Conservation (phyloP, 2,329 filamentous ascomycete species). For the Pestalotiopsis sp. region DNA sequence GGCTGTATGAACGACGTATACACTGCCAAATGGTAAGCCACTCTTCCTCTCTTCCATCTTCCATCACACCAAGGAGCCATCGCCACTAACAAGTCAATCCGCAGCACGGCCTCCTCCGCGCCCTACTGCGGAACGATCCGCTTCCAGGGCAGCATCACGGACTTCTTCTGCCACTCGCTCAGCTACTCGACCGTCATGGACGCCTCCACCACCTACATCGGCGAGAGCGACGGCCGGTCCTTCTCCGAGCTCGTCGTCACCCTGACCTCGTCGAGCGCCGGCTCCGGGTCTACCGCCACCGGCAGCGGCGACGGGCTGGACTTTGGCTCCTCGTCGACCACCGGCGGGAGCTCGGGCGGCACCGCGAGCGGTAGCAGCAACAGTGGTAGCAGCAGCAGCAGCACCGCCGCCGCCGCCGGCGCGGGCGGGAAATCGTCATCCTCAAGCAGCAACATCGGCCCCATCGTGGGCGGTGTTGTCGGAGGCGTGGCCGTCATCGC, state of each 20-base stretch:
- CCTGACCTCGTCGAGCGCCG: slow-evolving; percentile 8
- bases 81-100: slow-evolving; percentile 19
- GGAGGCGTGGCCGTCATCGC: slow-evolving; percentile 46
- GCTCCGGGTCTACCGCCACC: neutral
- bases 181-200: slow-evolving; percentile 35
- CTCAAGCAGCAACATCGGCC: slow-evolving; percentile 32
- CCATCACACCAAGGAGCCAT: neutral
- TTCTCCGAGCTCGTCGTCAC: slow-evolving; percentile 29
- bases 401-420: slow-evolving; percentile 12
- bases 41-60: neutral
- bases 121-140: slow-evolving; percentile 50
- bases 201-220: slow-evolving; percentile 43
- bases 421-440: neutral
- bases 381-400: slow-evolving; percentile 2
- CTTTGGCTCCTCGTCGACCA: neutral
- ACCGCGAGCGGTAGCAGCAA: slow-evolving; percentile 8
- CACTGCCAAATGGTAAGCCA: slow-evolving; percentile 49
- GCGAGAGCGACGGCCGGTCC: slow-evolving; percentile 34
- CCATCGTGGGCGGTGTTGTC: slow-evolving; percentile 49
- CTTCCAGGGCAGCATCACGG: slow-evolving; percentile 42
- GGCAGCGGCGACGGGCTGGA: neutral
- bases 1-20: slow-evolving; percentile 41
- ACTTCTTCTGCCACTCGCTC: slow-evolving; percentile 46
- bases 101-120: slow-evolving; percentile 35
- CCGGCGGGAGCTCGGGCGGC: neutral